These are phyloP conservation scores for Ceratobasidium theobromae DNA, from an alignment of 1,284 basidiomycete genomes.

Conservation along the genomic window DNA sequence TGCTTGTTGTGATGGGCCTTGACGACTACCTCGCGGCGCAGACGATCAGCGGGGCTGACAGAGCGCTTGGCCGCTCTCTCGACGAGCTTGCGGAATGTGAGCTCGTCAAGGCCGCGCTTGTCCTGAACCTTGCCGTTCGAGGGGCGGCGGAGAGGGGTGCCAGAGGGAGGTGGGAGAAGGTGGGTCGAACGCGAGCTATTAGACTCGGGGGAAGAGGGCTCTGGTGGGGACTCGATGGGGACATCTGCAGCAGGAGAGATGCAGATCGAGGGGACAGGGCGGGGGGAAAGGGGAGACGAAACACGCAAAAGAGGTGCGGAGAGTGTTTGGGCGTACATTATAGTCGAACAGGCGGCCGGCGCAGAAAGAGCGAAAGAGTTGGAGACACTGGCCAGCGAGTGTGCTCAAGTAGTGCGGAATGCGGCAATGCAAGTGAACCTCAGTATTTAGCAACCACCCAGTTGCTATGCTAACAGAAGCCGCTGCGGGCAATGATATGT, in stretches of 20 bases:
- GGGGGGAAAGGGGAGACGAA: conserved; percentile 23
- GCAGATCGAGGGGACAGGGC: conserved; percentile 25
- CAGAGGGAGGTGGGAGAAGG: conserved; percentile 33
- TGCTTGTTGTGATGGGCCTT: conserved; percentile 74
- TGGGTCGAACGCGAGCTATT: conserved; percentile 21
- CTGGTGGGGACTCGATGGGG: background rate
- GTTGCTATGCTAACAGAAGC: conserved; percentile 21
- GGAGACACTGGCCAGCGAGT: conserved; percentile 8
- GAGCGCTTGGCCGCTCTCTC: conserved; percentile 53
- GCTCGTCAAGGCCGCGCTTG: conserved; percentile 58
- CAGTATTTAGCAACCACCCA: background rate
- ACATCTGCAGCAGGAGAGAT: conserved; percentile 24
- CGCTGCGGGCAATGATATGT: too few species aligned
- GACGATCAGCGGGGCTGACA: conserved; percentile 46
- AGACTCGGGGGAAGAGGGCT: conserved; percentile 4
- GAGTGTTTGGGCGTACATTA: conserved; percentile 25
- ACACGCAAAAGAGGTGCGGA: conserved; percentile 13
- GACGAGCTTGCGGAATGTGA: conserved; percentile 64
- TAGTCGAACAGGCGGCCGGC: conserved; percentile 21
- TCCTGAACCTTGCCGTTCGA: conserved; percentile 20
- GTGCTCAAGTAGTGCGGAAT: background rate
- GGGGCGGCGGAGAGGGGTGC: conserved; percentile 27
- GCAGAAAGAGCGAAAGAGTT: conserved; percentile 9
- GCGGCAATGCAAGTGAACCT: background rate
- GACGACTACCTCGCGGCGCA: conserved; percentile 71